Evolutionary conservation across 176 grass and related monocot species (phyloP).

Genomic region (Bonia amplexicaulis): DNA sequence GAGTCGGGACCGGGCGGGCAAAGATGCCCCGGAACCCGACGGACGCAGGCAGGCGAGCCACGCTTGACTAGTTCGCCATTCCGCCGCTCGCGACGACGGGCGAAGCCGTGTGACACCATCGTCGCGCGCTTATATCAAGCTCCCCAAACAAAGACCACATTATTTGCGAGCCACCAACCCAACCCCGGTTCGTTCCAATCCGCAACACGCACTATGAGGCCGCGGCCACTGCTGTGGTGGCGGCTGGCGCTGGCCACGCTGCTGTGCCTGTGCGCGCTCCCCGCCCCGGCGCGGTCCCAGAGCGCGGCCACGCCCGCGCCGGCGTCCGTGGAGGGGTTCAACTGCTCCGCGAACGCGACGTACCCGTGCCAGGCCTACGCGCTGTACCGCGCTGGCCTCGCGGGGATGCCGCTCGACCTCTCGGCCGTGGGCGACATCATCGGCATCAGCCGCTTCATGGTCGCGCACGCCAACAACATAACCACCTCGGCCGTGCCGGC

Average conservation of each 20-base stretch:
- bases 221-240: not conserved
- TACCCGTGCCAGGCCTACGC: slow-evolving; percentile 90
- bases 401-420: slow-evolving; percentile 23
- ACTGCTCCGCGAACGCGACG: slow-evolving; percentile 46
- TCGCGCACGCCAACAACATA: slow-evolving; percentile 80
- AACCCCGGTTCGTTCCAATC: not conserved
- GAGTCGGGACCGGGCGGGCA: not conserved
- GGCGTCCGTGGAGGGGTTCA: slow-evolving; percentile 52
- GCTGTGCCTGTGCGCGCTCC: slow-evolving; percentile 19
- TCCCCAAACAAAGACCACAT: not conserved
- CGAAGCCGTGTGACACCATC: not conserved
- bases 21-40: not conserved
- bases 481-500: slow-evolving; percentile 28
- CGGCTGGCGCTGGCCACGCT: slow-evolving; percentile 1
- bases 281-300: slow-evolving; percentile 18
- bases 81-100: slow-evolving; percentile 26
- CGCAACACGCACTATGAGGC: not conserved
- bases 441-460: slow-evolving; percentile 58
- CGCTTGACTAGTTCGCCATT: not conserved
- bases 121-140: slow-evolving; percentile 1
- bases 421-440: slow-evolving; percentile 67
- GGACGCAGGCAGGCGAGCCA: not conserved
- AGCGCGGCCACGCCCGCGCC: slow-evolving; percentile 17
- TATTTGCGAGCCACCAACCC: not conserved
- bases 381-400: slow-evolving; percentile 58